Evolutionary conservation across 169 alveolate species (phyloP).

Genomic region (Plasmodium adleri): DNA sequence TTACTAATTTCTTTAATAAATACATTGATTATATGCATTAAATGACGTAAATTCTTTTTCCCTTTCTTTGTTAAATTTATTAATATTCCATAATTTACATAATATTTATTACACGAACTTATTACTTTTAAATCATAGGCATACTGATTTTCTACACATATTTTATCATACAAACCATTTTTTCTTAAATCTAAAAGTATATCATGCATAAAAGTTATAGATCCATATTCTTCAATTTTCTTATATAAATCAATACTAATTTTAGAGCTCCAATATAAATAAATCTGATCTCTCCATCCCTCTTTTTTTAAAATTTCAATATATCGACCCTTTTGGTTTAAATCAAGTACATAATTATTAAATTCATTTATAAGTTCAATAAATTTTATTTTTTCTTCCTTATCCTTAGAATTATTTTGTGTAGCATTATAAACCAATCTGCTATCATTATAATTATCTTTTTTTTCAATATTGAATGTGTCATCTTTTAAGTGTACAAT

Average conservation of each 20-base stretch:
- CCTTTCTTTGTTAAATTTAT: slow-evolving; percentile 59
- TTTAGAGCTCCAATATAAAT: slow-evolving; percentile 73
- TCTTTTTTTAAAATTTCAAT: slow-evolving; percentile 58
- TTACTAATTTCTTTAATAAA: slow-evolving; percentile 51
- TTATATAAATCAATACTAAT: slow-evolving; percentile 54
- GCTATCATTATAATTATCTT: slow-evolving; percentile 13
- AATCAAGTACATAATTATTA: slow-evolving; percentile 34
- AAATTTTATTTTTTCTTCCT: slow-evolving; percentile 16
- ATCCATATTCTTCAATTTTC: slow-evolving; percentile 66
- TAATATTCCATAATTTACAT: slow-evolving; percentile 65
- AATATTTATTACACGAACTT: slow-evolving; percentile 41
- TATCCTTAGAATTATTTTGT: slow-evolving; percentile 7
- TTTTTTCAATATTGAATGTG: slow-evolving; percentile 3
- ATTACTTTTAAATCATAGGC: slow-evolving; percentile 42
- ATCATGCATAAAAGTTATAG: slow-evolving; percentile 47
- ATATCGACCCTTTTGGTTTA: slow-evolving; percentile 56
- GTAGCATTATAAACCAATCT: slow-evolving; percentile 13
- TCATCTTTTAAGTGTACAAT: slow-evolving; percentile 15
- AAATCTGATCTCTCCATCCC: slow-evolving; percentile 61
- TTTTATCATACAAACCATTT: slow-evolving; percentile 44
- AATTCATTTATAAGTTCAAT: slow-evolving; percentile 23
- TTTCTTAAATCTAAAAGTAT: slow-evolving; percentile 46
- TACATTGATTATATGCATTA: slow-evolving; percentile 48
- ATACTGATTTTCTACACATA: slow-evolving; percentile 69
- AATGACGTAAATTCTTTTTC: slow-evolving; percentile 42